Percentiles rank a stretch among this genome's conserved stretches.
Evolutionary conservation across 2,329 filamentous ascomycete genomes (phyloP).

Genomic region (Setomelanomma holmii): DNA sequence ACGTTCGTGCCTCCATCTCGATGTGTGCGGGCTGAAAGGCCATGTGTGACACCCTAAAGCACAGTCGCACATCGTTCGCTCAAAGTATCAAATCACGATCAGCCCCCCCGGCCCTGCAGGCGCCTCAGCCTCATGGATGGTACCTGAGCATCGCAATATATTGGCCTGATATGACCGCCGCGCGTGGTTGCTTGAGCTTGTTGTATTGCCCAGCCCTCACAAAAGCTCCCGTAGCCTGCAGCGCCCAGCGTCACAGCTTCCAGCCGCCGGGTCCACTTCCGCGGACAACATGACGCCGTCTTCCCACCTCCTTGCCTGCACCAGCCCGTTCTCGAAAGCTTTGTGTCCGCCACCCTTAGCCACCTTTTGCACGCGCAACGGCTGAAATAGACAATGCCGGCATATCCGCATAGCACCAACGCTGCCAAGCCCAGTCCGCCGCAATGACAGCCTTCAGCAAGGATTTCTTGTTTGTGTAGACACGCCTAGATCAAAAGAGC

Average conservation of each 20-base stretch:
- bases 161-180: slow-evolving; percentile 2
- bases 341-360: not conserved
- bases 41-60: no score
- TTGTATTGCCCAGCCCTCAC: slow-evolving; percentile 3
- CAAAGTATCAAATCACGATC: not conserved
- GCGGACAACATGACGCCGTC: not conserved
- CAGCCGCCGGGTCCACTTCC: not conserved
- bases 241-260: not conserved
- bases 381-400: not conserved
- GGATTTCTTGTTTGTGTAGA: not conserved
- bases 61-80: no score
- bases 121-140: slow-evolving; percentile 4
- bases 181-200: not conserved
- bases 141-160: not conserved
- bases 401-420: not conserved
- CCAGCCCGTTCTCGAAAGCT: not conserved
- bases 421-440: not conserved
- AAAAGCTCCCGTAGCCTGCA: not conserved
- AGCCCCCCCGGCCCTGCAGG: not conserved
- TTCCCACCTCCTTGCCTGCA: not conserved
- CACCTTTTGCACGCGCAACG: not conserved
- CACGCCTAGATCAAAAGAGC: not conserved
- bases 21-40: no score
- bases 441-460: not conserved
- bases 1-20: not conserved